Percentiles rank a stretch among this genome's conserved stretches.
phyloP scores from a whole-genome alignment of 176 grass and related monocot species.

The Thalia dealbata region DNA sequence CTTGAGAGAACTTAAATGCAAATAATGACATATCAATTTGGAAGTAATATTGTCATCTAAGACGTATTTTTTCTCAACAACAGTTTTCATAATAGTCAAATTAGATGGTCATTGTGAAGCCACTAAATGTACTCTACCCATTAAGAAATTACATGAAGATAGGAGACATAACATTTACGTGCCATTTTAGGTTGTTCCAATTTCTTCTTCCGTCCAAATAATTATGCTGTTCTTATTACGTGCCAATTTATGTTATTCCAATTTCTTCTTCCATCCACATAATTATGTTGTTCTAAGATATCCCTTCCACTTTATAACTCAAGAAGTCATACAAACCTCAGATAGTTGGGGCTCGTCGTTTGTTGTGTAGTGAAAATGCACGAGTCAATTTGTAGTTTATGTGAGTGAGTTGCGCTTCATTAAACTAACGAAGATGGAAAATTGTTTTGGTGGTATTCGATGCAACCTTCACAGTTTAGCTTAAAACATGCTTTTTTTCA shows the following conservation, averaged over 20 bases:
- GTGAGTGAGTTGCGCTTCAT: neutral
- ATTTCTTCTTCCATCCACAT: too few relatives aligned
- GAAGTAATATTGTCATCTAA: neutral
- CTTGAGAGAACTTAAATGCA: neutral
- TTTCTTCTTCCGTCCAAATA: neutral
- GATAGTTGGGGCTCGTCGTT: neutral
- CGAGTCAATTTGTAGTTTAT: neutral
- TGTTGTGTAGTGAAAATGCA: neutral
- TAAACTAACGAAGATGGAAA: neutral
- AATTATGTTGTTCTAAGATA: neutral
- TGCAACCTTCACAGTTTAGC: neutral
- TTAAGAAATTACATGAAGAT: neutral
- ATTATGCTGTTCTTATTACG: neutral
- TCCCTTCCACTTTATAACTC: neutral
- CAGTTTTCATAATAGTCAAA: neutral
- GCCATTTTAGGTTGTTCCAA: neutral
- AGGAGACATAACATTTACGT: neutral
- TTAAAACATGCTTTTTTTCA: neutral
- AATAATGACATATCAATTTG: neutral
- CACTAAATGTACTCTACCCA: neutral
- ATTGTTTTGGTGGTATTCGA: neutral
- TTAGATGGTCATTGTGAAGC: neutral
- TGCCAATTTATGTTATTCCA: neutral
- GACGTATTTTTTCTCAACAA: neutral
- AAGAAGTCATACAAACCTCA: neutral